These are phyloP conservation scores for Coniochaeta sp. DNA, from an alignment of 2,329 filamentous ascomycete species.

Conservation along the genomic window DNA sequence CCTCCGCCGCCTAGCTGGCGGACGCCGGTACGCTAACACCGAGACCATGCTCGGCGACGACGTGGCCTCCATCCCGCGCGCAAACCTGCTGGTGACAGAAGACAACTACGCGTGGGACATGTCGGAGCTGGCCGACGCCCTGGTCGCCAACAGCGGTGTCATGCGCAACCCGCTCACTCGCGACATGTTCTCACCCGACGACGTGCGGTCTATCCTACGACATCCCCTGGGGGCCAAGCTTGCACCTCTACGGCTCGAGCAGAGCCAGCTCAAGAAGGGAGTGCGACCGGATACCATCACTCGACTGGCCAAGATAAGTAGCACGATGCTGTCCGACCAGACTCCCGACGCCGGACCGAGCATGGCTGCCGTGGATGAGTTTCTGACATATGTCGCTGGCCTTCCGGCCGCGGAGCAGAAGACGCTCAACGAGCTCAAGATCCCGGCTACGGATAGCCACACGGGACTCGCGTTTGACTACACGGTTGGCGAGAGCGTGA, in stretches of 20 bases:
- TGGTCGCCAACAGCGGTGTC: slow-evolving; percentile 14
- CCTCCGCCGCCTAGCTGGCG: slow-evolving; percentile 2
- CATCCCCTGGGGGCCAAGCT: slow-evolving; percentile 19
- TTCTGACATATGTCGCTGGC: slow-evolving; percentile 15
- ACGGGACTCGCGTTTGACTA: slow-evolving; percentile 18
- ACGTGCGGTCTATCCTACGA: slow-evolving; percentile 16
- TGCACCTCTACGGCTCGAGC: slow-evolving; percentile 12
- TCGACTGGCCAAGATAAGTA: slow-evolving; percentile 11
- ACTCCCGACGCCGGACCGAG: slow-evolving; percentile 11
- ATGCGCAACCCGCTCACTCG: slow-evolving; percentile 22
- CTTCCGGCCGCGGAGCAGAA: slow-evolving; percentile 16
- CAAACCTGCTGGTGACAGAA: slow-evolving; percentile 26
- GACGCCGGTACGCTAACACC: slow-evolving; percentile 21
- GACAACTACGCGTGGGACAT: slow-evolving; percentile 30
- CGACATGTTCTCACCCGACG: slow-evolving; percentile 17
- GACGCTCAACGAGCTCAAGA: slow-evolving; percentile 15
- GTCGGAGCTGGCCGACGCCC: slow-evolving; percentile 17
- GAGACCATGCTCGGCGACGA: slow-evolving; percentile 24
- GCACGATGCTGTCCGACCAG: slow-evolving; percentile 15
- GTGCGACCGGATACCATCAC: slow-evolving; percentile 16
- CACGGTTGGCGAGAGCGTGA: slow-evolving; percentile 17
- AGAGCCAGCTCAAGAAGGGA: slow-evolving; percentile 15
- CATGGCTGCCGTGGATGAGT: slow-evolving; percentile 17
- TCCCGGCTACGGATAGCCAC: slow-evolving; percentile 19
- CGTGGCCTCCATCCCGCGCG: slow-evolving; percentile 21